phyloP scores from a whole-genome alignment of 257 asterid species.

The Solanum appendiculatum region DNA sequence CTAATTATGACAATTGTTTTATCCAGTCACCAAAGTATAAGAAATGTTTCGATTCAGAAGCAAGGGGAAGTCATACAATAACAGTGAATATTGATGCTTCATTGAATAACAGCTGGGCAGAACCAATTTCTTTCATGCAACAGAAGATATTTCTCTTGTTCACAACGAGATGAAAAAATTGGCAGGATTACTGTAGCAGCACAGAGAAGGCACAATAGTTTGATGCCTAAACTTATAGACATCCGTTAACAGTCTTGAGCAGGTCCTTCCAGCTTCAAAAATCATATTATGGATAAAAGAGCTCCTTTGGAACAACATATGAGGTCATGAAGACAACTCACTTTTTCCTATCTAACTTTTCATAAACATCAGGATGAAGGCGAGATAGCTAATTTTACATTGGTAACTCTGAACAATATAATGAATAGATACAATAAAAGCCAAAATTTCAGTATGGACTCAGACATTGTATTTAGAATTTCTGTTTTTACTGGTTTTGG shows the following conservation, averaged over 20 bases:
- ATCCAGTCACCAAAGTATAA: not conserved
- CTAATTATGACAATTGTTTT: not conserved
- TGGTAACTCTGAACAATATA: not conserved
- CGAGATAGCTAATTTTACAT: not conserved
- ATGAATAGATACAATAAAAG: not conserved
- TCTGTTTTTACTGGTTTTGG: not conserved
- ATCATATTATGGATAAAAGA: not conserved
- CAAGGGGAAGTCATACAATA: not conserved
- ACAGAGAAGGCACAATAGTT: not conserved
- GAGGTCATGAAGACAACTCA: not conserved
- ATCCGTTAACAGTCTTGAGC: not conserved
- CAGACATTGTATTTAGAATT: not conserved
- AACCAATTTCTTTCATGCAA: not conserved
- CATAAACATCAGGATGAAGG: not conserved
- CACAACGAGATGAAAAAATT: not conserved
- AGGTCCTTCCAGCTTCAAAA: not conserved
- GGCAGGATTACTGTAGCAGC: not conserved
- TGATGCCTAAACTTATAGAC: not conserved
- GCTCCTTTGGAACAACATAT: not conserved
- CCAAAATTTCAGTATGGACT: not conserved
- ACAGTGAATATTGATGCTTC: not conserved
- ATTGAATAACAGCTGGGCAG: not conserved
- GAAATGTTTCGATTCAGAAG: not conserved
- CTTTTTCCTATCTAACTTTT: not conserved
- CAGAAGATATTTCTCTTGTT: not conserved